Conservation (phyloP, 371 early-diverging fungal species). For the Thermomucor indicae-seudaticae region DNA sequence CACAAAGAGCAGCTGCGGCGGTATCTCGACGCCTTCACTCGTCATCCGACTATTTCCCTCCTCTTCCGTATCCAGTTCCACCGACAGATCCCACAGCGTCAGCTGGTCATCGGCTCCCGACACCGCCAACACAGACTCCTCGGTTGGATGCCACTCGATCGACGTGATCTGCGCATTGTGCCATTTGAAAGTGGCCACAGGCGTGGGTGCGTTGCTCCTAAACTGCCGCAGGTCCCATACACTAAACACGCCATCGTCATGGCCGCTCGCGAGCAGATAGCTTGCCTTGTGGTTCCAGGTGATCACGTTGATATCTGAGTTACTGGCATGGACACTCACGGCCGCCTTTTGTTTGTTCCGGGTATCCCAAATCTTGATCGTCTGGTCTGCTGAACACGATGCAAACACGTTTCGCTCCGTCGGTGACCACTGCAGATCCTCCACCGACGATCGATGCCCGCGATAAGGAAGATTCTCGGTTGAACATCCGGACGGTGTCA, state of each 20-base stretch:
- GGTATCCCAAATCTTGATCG: constrained; percentile 94
- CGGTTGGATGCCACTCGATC: constrained; percentile 95
- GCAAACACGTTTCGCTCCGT: constrained; percentile 89
- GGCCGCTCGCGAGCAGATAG: constrained; percentile 89
- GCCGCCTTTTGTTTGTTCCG: constrained; percentile 73
- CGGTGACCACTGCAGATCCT: constrained; percentile 97
- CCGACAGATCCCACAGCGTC: constrained; percentile 96
- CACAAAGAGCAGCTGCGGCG: constrained; percentile 94
- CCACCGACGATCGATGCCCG: constrained; percentile 85
- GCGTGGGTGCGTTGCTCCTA: constrained; percentile 54
- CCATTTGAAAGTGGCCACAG: constrained; percentile 97
- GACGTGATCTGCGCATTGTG: constrained; percentile 91
- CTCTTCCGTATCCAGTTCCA: constrained; percentile 93
- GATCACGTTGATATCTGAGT: constrained; percentile 93
- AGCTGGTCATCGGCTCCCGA: constrained; percentile 94
- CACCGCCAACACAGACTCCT: constrained; percentile 90
- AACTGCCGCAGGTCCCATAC: constrained; percentile 95
- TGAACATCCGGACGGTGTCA: constrained; percentile 52
- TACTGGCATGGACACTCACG: constrained; percentile 79
- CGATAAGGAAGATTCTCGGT: constrained; percentile 75
- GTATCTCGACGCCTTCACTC: constrained; percentile 75
- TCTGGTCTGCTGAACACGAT: constrained; percentile 84
- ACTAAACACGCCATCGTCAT: constrained; percentile 89
- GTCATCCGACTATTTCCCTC: constrained; percentile 54
- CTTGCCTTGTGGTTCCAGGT: constrained; percentile 84